These are phyloP conservation scores for Apiospora kogelbergensis DNA, from an alignment of 2,329 filamentous ascomycete genomes.

Conservation along the genomic window DNA sequence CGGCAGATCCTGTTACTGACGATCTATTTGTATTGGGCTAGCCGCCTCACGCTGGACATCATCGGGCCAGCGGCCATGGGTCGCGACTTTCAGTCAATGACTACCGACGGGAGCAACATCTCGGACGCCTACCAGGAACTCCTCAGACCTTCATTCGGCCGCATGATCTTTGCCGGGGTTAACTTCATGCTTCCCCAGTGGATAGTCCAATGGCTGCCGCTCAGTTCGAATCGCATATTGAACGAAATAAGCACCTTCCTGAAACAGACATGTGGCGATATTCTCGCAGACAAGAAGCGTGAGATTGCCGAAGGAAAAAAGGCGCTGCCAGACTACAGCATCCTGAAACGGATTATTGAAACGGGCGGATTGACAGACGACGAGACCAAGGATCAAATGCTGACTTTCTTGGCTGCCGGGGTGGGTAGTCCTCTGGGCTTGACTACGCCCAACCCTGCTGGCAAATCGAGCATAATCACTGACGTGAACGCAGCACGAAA, in stretches of 20 bases:
- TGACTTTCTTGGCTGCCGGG: conserved; percentile 44
- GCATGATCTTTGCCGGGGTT: conserved; percentile 43
- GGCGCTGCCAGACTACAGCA: conserved; percentile 29
- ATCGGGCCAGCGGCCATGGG: conserved; percentile 73
- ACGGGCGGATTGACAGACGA: conserved; percentile 37
- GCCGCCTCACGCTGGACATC: conserved; percentile 71
- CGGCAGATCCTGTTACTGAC: too few relatives aligned
- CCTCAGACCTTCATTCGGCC: conserved; percentile 47
- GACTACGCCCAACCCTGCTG: not conserved
- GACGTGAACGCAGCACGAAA: conserved; percentile 33
- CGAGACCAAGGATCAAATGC: conserved; percentile 37
- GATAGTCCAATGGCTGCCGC: conserved; percentile 62
- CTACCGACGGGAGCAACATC: conserved; percentile 59
- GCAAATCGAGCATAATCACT: too few relatives aligned
- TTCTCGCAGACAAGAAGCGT: conserved; percentile 69
- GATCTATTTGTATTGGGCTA: too few relatives aligned
- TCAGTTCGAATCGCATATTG: conserved; percentile 68
- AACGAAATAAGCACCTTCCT: conserved; percentile 31
- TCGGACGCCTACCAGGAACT: conserved; percentile 27
- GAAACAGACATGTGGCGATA: conserved; percentile 33
- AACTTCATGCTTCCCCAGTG: conserved; percentile 50
- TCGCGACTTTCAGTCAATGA: conserved; percentile 66
- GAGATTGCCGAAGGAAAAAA: conserved; percentile 45
- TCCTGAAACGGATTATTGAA: conserved; percentile 36
- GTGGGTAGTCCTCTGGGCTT: not conserved